Base-by-base conservation (phyloP, 1,284 basidiomycete genomes). In the Fomitopsis palustris region DNA sequence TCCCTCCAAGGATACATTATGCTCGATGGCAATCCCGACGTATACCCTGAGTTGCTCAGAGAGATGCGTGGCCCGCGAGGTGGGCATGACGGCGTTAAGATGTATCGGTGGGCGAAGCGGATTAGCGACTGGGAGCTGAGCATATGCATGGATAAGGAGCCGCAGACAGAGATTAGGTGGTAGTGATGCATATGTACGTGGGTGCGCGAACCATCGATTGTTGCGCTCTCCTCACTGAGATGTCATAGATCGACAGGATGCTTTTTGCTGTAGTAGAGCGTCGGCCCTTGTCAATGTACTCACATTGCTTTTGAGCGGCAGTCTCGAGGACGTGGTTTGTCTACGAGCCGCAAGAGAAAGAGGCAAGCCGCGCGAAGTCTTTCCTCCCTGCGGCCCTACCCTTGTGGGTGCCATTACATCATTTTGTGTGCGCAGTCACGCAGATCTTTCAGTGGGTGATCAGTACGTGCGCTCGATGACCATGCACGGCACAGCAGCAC, bases 1-100 rank as follows among this genome's bases (percentile, higher is more conserved):
- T 76, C 73, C 33, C 74, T 78, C 35, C 64, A 74, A 41, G 67
- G 69, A 17, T 68, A 72, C 55, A 69, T 76, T 67, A 19, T 62
- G 49, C 54, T 47, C 17, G 51, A 31, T 10, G 61, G 54, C 37
- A 61, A 59, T 19, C 58, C 57, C 1, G 43, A 12, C 51, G 21
- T 64, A 49, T 67, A 67, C 27, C 57, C 37, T 21, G 62, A 64
- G 49, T 65, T 67, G n/a, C 53, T 59, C 33, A 54, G 10, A 27
- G 64, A 68, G 54, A 66, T 66, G 55, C 23, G 53, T 37, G 63
- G 65, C 7, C 62, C 63, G 33, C 47, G 63, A 16, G 62, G 65
- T 3, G 61, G 58, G 39, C 62, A 63, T 16, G 58, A 53, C 14
- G 68, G 66, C 4, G 41, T 67, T 56, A 73, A 73, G 64, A 70